Percentiles rank a stretch among this genome's conserved stretches.
Evolutionary conservation across 495 filamentous ascomycete species (phyloP).

Genomic region (Xylaria venustula): DNA sequence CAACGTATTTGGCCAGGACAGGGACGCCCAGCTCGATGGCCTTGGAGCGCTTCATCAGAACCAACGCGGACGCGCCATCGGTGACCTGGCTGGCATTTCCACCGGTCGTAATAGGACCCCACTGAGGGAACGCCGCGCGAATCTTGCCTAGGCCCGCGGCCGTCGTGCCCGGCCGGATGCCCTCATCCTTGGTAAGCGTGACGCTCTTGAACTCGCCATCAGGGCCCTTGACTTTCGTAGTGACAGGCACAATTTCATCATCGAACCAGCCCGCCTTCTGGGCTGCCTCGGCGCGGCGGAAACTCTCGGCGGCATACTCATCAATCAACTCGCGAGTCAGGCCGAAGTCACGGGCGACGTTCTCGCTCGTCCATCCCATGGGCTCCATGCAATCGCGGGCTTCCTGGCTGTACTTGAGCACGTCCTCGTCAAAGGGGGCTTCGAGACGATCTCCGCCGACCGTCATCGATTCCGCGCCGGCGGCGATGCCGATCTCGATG

Average conservation of each 20-base stretch:
- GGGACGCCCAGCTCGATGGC: slow-evolving; percentile 86
- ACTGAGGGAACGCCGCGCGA: slow-evolving; percentile 84
- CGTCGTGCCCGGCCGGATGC: slow-evolving; percentile 85
- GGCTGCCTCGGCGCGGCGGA: slow-evolving; percentile 78
- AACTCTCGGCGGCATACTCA: slow-evolving; percentile 80
- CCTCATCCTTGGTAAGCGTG: slow-evolving; percentile 81
- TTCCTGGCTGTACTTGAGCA: slow-evolving; percentile 71
- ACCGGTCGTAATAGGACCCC: slow-evolving; percentile 83
- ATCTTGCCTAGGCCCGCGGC: slow-evolving; percentile 80
- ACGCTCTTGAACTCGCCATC: slow-evolving; percentile 75
- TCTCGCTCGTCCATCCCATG: slow-evolving; percentile 98
- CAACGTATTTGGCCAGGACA: slow-evolving; percentile 91
- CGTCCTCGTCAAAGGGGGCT: slow-evolving; percentile 72
- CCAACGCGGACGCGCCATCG: slow-evolving; percentile 86
- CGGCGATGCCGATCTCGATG: slow-evolving; percentile 84
- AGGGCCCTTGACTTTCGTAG: slow-evolving; percentile 76
- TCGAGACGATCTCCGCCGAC: slow-evolving; percentile 64
- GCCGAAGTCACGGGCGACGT: slow-evolving; percentile 88
- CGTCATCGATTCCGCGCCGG: slow-evolving; percentile 89
- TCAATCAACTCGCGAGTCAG: slow-evolving; percentile 80
- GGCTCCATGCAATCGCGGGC: slow-evolving; percentile 83
- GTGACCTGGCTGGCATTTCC: slow-evolving; percentile 97
- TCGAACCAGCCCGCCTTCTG: slow-evolving; percentile 93
- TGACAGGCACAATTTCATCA: slow-evolving; percentile 91
- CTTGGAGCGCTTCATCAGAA: slow-evolving; percentile 91